Evolutionary conservation across 2,329 filamentous ascomycete species (phyloP).

Genomic region (Microcyclosporella mali): DNA sequence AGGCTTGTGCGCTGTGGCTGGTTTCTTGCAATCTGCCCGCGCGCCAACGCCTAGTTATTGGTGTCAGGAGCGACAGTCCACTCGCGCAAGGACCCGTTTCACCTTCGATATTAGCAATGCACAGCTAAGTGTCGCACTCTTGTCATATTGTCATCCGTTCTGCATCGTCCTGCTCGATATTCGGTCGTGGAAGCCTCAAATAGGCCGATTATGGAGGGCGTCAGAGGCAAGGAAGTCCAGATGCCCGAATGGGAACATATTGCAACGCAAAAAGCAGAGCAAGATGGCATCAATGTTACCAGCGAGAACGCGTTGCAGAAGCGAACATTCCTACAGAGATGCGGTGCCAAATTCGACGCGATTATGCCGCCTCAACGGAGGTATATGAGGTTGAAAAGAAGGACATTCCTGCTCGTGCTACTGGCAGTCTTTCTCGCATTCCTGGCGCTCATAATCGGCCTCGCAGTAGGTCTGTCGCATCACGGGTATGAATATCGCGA

Average conservation of each 20-base stretch:
- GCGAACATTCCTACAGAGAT: neutral
- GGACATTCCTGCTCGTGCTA: slow-evolving; percentile 34
- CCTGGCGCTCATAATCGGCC: slow-evolving; percentile 37
- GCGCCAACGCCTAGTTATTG: no score
- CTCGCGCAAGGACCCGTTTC: no score
- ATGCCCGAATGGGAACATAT: slow-evolving; percentile 22
- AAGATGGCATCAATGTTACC: neutral
- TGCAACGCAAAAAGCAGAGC: slow-evolving; percentile 7
- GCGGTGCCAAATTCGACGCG: slow-evolving; percentile 26
- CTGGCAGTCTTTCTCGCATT: slow-evolving; percentile 29
- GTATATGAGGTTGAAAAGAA: slow-evolving; percentile 36
- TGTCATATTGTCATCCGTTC: no score
- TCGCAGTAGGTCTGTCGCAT: slow-evolving; percentile 34
- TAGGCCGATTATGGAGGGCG: neutral
- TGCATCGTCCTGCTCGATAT: no score
- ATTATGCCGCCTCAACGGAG: slow-evolving; percentile 34
- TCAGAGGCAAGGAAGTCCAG: slow-evolving; percentile 12
- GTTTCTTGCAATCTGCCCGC: no score
- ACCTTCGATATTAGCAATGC: no score
- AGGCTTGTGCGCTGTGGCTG: no score
- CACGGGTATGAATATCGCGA: neutral
- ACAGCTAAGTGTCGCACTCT: no score
- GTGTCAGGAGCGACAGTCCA: no score
- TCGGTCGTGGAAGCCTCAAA: no score
- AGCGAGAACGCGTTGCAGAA: neutral